Evolutionary conservation across 768 basidiomycete species (phyloP), one percentile per base, ranked within the genome.

Genomic region (Kwoniella heveanensis): DNA sequence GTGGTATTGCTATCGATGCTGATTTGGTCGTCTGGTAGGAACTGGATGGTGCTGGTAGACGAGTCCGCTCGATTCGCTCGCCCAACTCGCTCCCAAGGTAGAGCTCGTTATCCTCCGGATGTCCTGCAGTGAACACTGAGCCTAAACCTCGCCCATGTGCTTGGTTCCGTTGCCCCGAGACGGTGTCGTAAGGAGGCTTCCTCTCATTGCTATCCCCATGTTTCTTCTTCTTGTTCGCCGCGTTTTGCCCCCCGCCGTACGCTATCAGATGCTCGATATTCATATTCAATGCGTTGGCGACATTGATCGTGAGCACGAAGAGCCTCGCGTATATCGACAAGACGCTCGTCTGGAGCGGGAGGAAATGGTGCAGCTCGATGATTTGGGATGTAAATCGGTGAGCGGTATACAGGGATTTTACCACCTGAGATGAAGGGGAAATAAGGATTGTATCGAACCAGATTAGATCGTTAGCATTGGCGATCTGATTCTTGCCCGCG

Each of bases 351-450:
- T 72, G 71, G 1, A 74, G 54, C 9, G 76, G 76, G 13, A 77
- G 39, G 57, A 77, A 77, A 50, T 74, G 67, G 3, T 58, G 57
- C 25, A 77, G 48, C 8, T 71, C 51, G 46, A 77, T 63, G 12
- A 72, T 66, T 52, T 69, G 66, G 4, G 63, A 22, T 4, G 50
- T 63, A 36, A 58, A 22, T 37, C 47, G n/a, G 37, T 54, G n/a
- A 12, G 68, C 67, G 0, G 54, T 65, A 36, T 60, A 57, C 26
- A 72, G 32, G 21, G 58, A 29, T 22, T 27, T 44, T 4, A 39
- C 46, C 54, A 57, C 48, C 72, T 65, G 27, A 46, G 13, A 32
- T 6, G 32, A 32, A 32, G 5, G 7, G 32, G 5, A 32, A 13
- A 32, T 32, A n/a, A n/a, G n/a, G n/a, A n/a, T n/a, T n/a, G n/a